phyloP scores from a whole-genome alignment of 805 yeast genomes.

The Myxozyma nipponensis region DNA sequence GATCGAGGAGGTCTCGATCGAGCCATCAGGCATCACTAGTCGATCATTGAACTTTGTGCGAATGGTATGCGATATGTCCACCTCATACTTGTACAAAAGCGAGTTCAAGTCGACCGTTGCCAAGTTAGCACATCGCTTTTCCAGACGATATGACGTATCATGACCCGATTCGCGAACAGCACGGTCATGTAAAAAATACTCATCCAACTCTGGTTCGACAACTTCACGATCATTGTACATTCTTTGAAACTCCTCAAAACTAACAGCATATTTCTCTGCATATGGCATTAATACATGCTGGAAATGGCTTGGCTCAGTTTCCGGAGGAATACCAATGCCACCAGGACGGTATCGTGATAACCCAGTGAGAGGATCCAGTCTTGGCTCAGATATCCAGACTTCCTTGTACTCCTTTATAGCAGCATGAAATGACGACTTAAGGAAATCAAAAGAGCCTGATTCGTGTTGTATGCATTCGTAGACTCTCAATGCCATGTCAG shows the following conservation, averaged over 20 bases:
- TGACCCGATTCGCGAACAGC: slow-evolving; percentile 97
- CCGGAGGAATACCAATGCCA: slow-evolving; percentile 94
- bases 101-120: slow-evolving; percentile 90
- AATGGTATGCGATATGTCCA: slow-evolving; percentile 69
- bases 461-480: slow-evolving; percentile 49
- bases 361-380: slow-evolving; percentile 70
- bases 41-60: slow-evolving; percentile 52
- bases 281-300: slow-evolving; percentile 64
- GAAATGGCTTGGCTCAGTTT: slow-evolving; percentile 89
- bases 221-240: slow-evolving; percentile 65
- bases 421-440: slow-evolving; percentile 62
- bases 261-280: slow-evolving; percentile 55
- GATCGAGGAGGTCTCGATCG: slow-evolving; percentile 44
- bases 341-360: slow-evolving; percentile 86
- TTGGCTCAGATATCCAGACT: slow-evolving; percentile 75
- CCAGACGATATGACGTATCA: slow-evolving; percentile 86
- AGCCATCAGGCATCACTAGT: slow-evolving; percentile 38
- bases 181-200: slow-evolving; percentile 83
- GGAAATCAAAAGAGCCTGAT: slow-evolving; percentile 50
- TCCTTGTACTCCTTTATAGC: slow-evolving; percentile 81
- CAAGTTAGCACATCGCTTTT: slow-evolving; percentile 81
- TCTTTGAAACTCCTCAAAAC: slow-evolving; percentile 60
- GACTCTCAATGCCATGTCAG: slow-evolving; percentile 81
- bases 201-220: slow-evolving; percentile 77
- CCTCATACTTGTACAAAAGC: slow-evolving; percentile 82